Conservation (phyloP, 2,329 filamentous ascomycete species). For the Thelonectria rubi region DNA sequence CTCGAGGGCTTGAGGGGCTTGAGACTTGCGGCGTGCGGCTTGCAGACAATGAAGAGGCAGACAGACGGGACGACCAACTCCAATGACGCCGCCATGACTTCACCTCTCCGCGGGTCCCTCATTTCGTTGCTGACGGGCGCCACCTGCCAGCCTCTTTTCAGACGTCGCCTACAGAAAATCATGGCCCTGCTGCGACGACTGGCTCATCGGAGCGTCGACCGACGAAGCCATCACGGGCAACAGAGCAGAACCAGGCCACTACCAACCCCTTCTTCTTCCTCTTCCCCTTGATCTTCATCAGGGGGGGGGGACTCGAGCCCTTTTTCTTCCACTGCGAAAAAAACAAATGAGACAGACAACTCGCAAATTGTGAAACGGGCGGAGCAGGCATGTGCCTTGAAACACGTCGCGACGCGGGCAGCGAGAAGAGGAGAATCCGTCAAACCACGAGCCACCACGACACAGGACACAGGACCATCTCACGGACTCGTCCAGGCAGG, state of each 20-base stretch:
- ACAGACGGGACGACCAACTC: too few species aligned
- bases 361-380: slow-evolving; percentile 24
- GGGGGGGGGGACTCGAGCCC: neutral
- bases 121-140: slow-evolving; percentile 20
- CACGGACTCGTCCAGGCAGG: too few species aligned
- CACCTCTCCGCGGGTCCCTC: slow-evolving; percentile 6
- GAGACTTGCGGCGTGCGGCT: too few species aligned
- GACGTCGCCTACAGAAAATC: neutral
- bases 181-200: too few species aligned
- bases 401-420: slow-evolving; percentile 17
- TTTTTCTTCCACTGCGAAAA: neutral
- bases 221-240: slow-evolving; percentile 5
- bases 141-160: neutral
- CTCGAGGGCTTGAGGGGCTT: too few species aligned
- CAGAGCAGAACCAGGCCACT: neutral
- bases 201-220: neutral
- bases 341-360: neutral
- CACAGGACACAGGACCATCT: too few species aligned
- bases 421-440: too few species aligned
- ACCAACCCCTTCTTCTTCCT: neutral
- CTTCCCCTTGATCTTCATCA: neutral
- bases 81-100: neutral
- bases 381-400: slow-evolving; percentile 27
- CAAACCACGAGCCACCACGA: too few species aligned
- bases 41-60: too few species aligned